These are phyloP conservation scores for Akanthomyces muscarius DNA, from an alignment of 2,329 filamentous ascomycete species.

Conservation along the genomic window DNA sequence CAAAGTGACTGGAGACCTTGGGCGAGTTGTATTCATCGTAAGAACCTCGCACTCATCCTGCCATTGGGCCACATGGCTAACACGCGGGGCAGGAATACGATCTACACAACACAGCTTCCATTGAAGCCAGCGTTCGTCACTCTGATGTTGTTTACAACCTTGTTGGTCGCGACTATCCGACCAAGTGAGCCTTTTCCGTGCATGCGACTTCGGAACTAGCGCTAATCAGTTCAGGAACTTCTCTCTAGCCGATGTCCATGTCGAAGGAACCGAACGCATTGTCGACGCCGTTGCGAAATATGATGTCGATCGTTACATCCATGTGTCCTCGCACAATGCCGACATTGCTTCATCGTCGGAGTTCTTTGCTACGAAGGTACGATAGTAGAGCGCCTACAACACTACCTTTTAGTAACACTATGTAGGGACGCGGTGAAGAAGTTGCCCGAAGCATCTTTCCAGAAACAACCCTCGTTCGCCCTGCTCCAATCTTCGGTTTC, in stretches of 20 bases:
- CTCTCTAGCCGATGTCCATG: conserved; percentile 83
- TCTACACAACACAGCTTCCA: conserved; percentile 86
- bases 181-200: conserved; percentile 62
- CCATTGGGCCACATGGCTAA: background rate
- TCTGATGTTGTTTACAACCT: conserved; percentile 98
- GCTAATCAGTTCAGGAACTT: conserved; percentile 72
- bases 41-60: conserved; percentile 23
- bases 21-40: conserved; percentile 82
- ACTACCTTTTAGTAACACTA: conserved; percentile 19
- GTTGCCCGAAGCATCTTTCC: conserved; percentile 86
- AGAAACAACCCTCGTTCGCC: conserved; percentile 93
- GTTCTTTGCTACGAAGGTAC: conserved; percentile 85
- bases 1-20: conserved; percentile 92
- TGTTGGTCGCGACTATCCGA: conserved; percentile 89
- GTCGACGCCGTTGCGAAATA: conserved; percentile 95
- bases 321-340: conserved; percentile 93
- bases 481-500: conserved; percentile 89
- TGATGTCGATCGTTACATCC: conserved; percentile 93
- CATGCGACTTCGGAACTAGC: conserved; percentile 23
- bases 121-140: conserved; percentile 94
- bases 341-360: conserved; percentile 74
- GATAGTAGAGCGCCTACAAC: conserved; percentile 17
- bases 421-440: conserved; percentile 70
- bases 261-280: conserved; percentile 89
- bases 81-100: conserved; percentile 73